Base-by-base conservation (phyloP, 345 rosid species). In the Cardamine occulta region DNA sequence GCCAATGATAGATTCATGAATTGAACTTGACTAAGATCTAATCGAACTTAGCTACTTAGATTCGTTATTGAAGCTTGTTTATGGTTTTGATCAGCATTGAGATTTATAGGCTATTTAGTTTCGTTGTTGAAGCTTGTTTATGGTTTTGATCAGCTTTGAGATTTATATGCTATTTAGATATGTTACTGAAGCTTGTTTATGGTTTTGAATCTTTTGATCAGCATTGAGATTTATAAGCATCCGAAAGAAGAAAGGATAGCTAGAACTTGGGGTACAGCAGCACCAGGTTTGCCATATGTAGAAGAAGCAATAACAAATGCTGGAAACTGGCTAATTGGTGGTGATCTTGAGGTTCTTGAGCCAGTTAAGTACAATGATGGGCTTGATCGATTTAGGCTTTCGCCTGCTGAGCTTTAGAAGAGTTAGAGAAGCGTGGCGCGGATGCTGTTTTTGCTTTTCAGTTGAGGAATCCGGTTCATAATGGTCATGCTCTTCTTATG, bases 361-460 rank as follows among this genome's bases (percentile, higher is more conserved):
- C 91, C 97, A 3, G 88, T 95, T 70, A 92, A 92, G 80, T 90
- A 90, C 80, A 75, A 84, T 18, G 99, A 95, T 52, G 99, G 96
- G 24, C 93, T 95, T 42, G 97, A 95, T 78, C 92, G 84, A 14
- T 95, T 85, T 63, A 88, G 99, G 66, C 77, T 95, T 69, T 95
- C 99, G 2, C 99, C 99, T 37, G 84, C 91, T 11, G 82, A 89
- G 70, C 91, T 95, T 47, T 4, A 74, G n/a, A 86, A 65, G 97
- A 95, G 85, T 81, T 95, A 18, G 83, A 84, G 11, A 89, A 72
- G 84, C 91, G 99, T 74, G 84, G 88, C 21, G 97, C 99, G 0
- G 99, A 95, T 83, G 99, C 99, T 24, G 96, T 95, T 15, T 95
- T 95, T 82, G 99, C 99, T 73, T 95, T 95, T 84, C 99, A 95